A percentile compares a stretch with the other conserved stretches of the same genome.
These are phyloP conservation scores for Sporothrix brunneoviolacea DNA, from an alignment of 2,329 filamentous ascomycete genomes.

Conservation along the genomic window DNA sequence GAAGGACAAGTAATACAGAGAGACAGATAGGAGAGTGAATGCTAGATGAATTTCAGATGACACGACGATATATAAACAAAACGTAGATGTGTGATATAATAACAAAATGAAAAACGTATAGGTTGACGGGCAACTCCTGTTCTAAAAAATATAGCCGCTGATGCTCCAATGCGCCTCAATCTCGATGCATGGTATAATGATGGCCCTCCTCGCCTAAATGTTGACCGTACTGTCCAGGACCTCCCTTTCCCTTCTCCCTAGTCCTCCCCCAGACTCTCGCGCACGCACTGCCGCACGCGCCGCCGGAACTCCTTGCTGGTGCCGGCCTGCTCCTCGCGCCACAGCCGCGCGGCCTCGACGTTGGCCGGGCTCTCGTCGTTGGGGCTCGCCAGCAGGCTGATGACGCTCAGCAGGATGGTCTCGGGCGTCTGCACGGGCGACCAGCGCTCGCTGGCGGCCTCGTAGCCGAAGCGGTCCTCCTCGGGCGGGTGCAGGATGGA, in stretches of 20 bases:
- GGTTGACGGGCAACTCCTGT: too few relatives aligned
- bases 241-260: slow-evolving; percentile 22
- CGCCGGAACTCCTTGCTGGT: slow-evolving; percentile 66
- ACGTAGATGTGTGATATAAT: not conserved
- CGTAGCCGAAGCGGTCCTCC: slow-evolving; percentile 92
- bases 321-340: slow-evolving; percentile 67
- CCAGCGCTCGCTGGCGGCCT: slow-evolving; percentile 85
- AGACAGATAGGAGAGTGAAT: not conserved
- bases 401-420: slow-evolving; percentile 85
- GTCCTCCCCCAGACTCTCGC: slow-evolving; percentile 74
- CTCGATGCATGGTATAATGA: not conserved
- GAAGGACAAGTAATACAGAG: not conserved
- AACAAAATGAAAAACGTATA: not conserved
- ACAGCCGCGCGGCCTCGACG: slow-evolving; percentile 81
- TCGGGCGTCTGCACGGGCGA: slow-evolving; percentile 90
- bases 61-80: too few relatives aligned
- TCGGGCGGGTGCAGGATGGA: slow-evolving; percentile 93
- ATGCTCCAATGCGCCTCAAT: slow-evolving; percentile 7
- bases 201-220: not conserved
- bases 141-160: not conserved
- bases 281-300: slow-evolving; percentile 68
- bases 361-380: slow-evolving; percentile 97
- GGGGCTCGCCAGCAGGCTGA: slow-evolving; percentile 84
- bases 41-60: too few relatives aligned
- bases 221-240: not conserved